phyloP scores from a whole-genome alignment of 148 eudicot species.

The Heliamphora exappendiculata region DNA sequence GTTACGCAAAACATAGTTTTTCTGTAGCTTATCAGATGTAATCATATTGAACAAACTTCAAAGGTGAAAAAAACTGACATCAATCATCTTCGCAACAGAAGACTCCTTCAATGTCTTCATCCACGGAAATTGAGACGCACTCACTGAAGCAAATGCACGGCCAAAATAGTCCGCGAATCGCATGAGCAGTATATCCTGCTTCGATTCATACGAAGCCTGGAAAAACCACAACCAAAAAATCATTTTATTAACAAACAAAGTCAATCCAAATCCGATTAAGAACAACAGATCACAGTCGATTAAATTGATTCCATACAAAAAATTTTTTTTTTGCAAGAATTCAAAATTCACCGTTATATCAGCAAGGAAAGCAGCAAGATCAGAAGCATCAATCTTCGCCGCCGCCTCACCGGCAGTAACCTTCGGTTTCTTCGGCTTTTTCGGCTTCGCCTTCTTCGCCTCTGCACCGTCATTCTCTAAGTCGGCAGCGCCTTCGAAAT shows the following conservation, averaged over 20 bases:
- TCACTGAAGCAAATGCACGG: constrained; percentile 42
- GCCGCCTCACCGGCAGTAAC: constrained; percentile 51
- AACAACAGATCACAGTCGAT: neutral
- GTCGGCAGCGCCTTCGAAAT: neutral
- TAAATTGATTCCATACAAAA: neutral
- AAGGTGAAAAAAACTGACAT: constrained; percentile 32
- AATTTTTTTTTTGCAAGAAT: neutral
- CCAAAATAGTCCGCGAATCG: constrained; percentile 60
- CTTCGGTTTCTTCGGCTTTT: constrained; percentile 46
- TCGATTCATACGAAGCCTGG: constrained; percentile 40
- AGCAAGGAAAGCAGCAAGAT: constrained; percentile 40
- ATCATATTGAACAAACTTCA: neutral
- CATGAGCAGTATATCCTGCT: constrained; percentile 57
- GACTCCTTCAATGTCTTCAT: constrained; percentile 54
- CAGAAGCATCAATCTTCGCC: constrained; percentile 42
- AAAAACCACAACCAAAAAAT: neutral
- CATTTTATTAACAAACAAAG: neutral
- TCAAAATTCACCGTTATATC: constrained; percentile 27
- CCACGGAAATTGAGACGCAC: constrained; percentile 61
- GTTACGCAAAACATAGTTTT: neutral
- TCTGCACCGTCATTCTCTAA: constrained; percentile 13
- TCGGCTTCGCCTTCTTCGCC: constrained; percentile 25
- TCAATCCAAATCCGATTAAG: neutral
- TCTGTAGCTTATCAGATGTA: neutral
- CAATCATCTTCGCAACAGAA: constrained; percentile 41